Evolutionary conservation across 2,329 filamentous ascomycete species (phyloP).

Genomic region (Pseudocercospora cruenta): DNA sequence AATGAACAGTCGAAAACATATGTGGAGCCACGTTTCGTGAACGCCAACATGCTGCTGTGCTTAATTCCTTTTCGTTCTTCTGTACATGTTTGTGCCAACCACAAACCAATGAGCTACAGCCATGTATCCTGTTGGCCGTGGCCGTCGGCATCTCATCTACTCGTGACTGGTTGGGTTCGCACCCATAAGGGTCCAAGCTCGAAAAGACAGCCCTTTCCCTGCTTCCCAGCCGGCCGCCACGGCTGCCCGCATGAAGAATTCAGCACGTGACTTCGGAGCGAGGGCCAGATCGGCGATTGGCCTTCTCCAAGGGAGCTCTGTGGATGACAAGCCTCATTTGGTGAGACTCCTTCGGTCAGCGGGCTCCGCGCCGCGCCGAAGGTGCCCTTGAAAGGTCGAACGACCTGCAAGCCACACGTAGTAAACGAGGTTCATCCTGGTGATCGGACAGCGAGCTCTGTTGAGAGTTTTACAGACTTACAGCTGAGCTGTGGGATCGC

Average conservation of each 20-base stretch:
- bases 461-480: not conserved
- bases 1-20: not conserved
- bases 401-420: conserved; percentile 3
- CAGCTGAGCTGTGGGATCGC: not conserved
- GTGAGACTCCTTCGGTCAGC: conserved; percentile 3
- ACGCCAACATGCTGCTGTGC: not conserved
- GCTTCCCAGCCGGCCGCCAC: not conserved
- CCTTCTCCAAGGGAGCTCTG: not conserved
- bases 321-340: not conserved
- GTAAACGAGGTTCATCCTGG: conserved; percentile 3
- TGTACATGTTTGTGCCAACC: not conserved
- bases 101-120: conserved; percentile 1
- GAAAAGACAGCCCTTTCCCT: not conserved
- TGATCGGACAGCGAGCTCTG: conserved; percentile 6
- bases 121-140: not conserved
- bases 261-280: conserved; percentile 10
- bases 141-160: not conserved
- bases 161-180: not conserved
- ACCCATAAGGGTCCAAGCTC: conserved; percentile 2
- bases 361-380: conserved; percentile 19
- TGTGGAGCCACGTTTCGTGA: conserved; percentile 7
- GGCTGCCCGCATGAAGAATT: conserved; percentile 15
- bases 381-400: not conserved
- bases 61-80: conserved; percentile 4
- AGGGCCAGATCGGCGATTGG: conserved; percentile 13